Conservation (phyloP, 176 grass and related monocot species). For the Themeda triandra region DNA sequence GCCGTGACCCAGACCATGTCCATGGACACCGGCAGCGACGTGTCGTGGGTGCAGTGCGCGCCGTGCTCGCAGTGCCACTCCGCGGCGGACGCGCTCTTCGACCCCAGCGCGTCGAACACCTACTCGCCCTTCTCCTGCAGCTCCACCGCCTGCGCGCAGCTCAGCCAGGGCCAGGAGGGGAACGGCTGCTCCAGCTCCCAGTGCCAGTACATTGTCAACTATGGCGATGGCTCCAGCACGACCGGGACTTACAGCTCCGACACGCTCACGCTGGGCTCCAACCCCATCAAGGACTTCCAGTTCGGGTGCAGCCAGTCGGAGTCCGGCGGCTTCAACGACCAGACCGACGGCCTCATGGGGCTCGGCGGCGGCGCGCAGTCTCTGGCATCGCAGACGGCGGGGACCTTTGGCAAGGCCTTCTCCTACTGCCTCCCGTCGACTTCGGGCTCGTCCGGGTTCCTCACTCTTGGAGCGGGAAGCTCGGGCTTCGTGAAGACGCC, state of each 20-base stretch:
- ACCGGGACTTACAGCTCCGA: slow-evolving; percentile 55
- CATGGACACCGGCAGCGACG: slow-evolving; percentile 78
- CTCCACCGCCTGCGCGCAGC: slow-evolving; percentile 20
- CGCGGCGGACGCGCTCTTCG: slow-evolving; percentile 40
- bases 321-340: slow-evolving; percentile 35
- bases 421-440: slow-evolving; percentile 73
- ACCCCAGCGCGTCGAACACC: slow-evolving; percentile 49
- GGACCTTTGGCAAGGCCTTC: slow-evolving; percentile 50
- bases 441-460: slow-evolving; percentile 35
- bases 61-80: slow-evolving; percentile 52
- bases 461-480: slow-evolving; percentile 39
- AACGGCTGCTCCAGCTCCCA: slow-evolving; percentile 30
- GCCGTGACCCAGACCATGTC: slow-evolving; percentile 30
- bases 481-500: slow-evolving; percentile 34
- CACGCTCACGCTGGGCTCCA: slow-evolving; percentile 28
- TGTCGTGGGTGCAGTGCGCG: slow-evolving; percentile 77
- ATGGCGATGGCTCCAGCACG: slow-evolving; percentile 60
- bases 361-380: slow-evolving; percentile 58
- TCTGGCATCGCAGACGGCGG: slow-evolving; percentile 54
- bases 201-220: slow-evolving; percentile 60
- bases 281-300: slow-evolving; percentile 20
- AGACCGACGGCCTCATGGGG: slow-evolving; percentile 62
- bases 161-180: background rate
- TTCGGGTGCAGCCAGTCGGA: slow-evolving; percentile 68
- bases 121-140: slow-evolving; percentile 61